These are phyloP conservation scores for Stephania yunnanensis DNA, from an alignment of 164 flowering plant species.

Conservation along the genomic window DNA sequence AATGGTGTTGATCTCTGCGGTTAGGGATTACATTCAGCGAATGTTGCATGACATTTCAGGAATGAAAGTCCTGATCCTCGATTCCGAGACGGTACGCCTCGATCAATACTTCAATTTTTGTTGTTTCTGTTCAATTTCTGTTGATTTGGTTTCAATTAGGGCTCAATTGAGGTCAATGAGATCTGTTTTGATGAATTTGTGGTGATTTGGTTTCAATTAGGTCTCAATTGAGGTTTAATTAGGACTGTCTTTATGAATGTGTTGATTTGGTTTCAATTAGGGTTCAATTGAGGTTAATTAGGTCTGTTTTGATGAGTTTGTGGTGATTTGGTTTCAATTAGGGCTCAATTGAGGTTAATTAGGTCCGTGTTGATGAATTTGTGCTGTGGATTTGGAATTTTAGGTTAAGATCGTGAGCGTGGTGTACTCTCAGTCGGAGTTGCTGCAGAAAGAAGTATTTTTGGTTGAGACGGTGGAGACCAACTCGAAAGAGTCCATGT, in stretches of 20 bases:
- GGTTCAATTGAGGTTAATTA: neutral
- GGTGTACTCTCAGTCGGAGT: constrained; percentile 89
- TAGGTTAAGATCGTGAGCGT: constrained; percentile 92
- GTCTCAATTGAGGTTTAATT: neutral
- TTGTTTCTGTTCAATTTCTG: neutral
- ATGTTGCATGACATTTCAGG: constrained; percentile 97
- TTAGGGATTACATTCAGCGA: constrained; percentile 63
- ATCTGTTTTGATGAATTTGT: no score
- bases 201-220: neutral
- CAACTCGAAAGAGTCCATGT: constrained; percentile 76
- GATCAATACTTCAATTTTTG: neutral
- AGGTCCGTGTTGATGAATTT: neutral
- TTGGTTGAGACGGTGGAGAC: constrained; percentile 82
- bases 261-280: neutral
- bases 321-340: neutral
- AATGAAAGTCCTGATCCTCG: constrained; percentile 92
- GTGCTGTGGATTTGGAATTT: constrained; percentile 5
- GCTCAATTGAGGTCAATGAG: neutral
- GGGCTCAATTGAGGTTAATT: neutral
- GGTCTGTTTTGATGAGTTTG: neutral
- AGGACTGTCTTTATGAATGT: neutral
- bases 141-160: neutral
- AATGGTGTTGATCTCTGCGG: constrained; percentile 69
- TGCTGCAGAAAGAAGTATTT: constrained; percentile 90
- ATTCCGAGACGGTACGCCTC: constrained; percentile 66